Evolutionary conservation across 2,329 filamentous ascomycete genomes (phyloP), one percentile per base, ranked within the genome.

Genomic region (Pezicula rhizophila): DNA sequence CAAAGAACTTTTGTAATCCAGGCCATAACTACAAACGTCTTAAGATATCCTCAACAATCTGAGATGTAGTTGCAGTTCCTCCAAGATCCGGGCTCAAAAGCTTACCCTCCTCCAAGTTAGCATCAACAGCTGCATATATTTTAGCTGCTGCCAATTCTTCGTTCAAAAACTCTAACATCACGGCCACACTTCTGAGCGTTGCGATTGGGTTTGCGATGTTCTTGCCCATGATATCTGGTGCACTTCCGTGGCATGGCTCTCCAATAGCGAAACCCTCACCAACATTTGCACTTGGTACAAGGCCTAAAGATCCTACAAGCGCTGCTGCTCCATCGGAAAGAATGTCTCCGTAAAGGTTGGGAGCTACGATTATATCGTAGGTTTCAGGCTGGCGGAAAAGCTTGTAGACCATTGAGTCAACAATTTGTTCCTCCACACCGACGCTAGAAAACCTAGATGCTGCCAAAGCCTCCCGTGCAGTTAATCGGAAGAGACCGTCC

Each of bases 341-440:
- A 59, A 99, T 93, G 70, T 99, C 93, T 58, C 93, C 93, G 72
- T 99, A 97, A 53, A 99, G 79, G 73, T 97, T 97, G 46, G 92
- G 93, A 8, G 92, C 93, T 42, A 99, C 93, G 60, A 99, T 95
- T 58, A 97, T 92, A 68, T 99, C 93, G 81, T 97, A 99, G 64
- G 85, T 86, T 64, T 85, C 79, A 39, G 93, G 93, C 71, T 97
- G 89, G 54, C 92, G 89, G 83, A 97, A 97, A 49, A 99, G 86
- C 77, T 97, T 97, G 82, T 97, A 97, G 50, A 97, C 90, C 93
- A 99, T 99, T 53, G 86, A 92, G 72, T 99, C 93, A 55, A 99
- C 92, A 60, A 99, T 99, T 75, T 99, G 93, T 77, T 97, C 93
- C 71, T 97, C 93, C 47, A 96, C 77, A 38, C 72, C 71, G 47